Conservation (phyloP, 345 rosid genomes). For the Psidium friedrichsthalianum region DNA sequence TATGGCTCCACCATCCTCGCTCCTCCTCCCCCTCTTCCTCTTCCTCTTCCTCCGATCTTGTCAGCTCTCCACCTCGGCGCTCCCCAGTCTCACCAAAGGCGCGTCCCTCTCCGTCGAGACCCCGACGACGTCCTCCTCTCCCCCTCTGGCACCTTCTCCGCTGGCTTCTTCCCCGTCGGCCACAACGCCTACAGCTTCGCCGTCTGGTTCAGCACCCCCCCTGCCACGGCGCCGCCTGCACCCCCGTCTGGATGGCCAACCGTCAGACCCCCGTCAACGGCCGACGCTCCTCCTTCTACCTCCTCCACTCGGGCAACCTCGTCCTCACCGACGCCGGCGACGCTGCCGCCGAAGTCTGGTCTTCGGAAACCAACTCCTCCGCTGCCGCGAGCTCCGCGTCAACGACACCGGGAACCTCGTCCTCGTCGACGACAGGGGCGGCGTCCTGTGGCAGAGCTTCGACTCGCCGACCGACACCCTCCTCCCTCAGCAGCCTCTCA, state of each 20-base stretch:
- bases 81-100: background rate
- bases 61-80: background rate
- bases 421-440: background rate
- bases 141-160: constrained; percentile 9
- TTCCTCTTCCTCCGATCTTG: background rate
- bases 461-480: constrained; percentile 29
- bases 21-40: background rate
- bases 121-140: constrained; percentile 9
- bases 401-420: constrained; percentile 16
- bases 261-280: constrained; percentile 28
- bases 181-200: constrained; percentile 20
- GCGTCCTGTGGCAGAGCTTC: constrained; percentile 21
- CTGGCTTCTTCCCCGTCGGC: constrained; percentile 20
- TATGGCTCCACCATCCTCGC: background rate
- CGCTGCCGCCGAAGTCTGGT: constrained; percentile 4
- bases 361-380: background rate
- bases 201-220: constrained; percentile 13
- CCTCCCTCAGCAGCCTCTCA: constrained; percentile 25
- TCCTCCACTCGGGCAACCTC: constrained; percentile 4
- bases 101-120: constrained; percentile 14
- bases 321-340: constrained; percentile 13
- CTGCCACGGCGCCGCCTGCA: background rate
- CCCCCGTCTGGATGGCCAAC: constrained; percentile 37
- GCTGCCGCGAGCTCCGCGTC: background rate
- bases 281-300: constrained; percentile 15